phyloP scores from a whole-genome alignment of 140 eudicot species.

The Oenanthe javanica region DNA sequence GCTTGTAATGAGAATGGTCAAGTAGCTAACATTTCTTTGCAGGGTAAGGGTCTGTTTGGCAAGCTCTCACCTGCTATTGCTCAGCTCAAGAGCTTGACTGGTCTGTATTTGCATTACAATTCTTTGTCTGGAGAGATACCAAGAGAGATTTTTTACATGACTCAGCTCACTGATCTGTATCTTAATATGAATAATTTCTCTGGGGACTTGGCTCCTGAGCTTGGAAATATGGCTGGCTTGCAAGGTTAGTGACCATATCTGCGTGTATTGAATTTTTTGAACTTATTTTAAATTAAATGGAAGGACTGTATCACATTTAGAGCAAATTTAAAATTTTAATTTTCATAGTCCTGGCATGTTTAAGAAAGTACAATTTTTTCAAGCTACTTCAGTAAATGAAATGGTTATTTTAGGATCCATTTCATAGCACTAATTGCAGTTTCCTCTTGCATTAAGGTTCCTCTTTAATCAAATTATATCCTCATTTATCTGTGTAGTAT shows the following conservation, averaged over 20 bases:
- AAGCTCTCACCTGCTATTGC: constrained; percentile 70
- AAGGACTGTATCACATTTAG: background rate
- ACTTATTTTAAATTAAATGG: background rate
- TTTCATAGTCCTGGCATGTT: background rate
- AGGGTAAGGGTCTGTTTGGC: constrained; percentile 87
- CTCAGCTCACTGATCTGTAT: constrained; percentile 68
- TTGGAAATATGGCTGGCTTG: constrained; percentile 60
- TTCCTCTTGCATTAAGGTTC: too few species aligned
- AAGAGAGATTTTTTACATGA: constrained; percentile 40
- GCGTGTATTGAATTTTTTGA: background rate
- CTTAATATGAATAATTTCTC: constrained; percentile 83
- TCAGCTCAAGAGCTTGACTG: constrained; percentile 64
- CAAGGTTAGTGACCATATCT: constrained; percentile 55
- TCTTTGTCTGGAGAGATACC: constrained; percentile 75
- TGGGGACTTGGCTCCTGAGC: constrained; percentile 61
- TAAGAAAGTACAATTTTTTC: background rate
- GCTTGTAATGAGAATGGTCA: constrained; percentile 66
- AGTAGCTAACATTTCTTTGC: constrained; percentile 78
- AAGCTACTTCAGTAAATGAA: background rate
- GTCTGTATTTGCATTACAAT: constrained; percentile 87
- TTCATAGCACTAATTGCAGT: background rate
- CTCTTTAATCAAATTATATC: background rate
- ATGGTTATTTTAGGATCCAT: background rate
- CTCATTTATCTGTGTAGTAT: background rate
- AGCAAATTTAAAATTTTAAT: background rate